Base-by-base conservation (phyloP, 2,329 filamentous ascomycete genomes). In the Scedosporium aurantiacum region DNA sequence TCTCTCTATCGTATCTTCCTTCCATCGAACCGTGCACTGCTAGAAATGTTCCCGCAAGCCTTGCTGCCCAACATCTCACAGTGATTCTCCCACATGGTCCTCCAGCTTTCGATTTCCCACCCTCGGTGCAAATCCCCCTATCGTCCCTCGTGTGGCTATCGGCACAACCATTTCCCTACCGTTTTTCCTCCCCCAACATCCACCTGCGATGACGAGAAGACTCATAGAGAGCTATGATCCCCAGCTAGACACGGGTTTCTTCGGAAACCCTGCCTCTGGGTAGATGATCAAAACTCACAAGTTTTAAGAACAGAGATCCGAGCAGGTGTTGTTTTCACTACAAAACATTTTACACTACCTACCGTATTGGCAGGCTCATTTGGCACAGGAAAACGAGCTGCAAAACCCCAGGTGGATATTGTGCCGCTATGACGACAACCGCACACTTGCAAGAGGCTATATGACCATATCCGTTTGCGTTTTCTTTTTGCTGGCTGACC, bases 221-320 rank as follows among this genome's bases (percentile, higher is more conserved):
- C 28, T 41, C 60, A 54, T 60, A 59, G 61, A 57, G 61, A 61
- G 60, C 60, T 62, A 63, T 60, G 61, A 63, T 60, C 21, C 40
- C 28, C 55, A 32, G 60, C 23, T 32, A 25, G n/a, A 23, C 41
- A 21, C 50, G 32, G 27, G 63, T 50, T 59, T 61, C 63, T 37
- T 47, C 43, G 60, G 60, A 61, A 62, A 50, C 57, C 58, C 45
- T 16, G 58, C 41, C 14, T 18, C 21, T 14, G 50, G 59, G 50
- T 57, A 61, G 2, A 57, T 61, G 59, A 61, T 61, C 59, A 61
- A 18, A 61, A 37, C 50, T 23, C n/a, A 25, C 21, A 41, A 55
- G 54, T 58, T 50, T 63, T 61, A 74, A 79, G 78, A 80, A 79
- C 78, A 77, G 78, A 79, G 65, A 79, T 79, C 78, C 73, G 78